Base-by-base conservation (phyloP, 169 alveolate species). In the Perkinsus chesapeaki region DNA sequence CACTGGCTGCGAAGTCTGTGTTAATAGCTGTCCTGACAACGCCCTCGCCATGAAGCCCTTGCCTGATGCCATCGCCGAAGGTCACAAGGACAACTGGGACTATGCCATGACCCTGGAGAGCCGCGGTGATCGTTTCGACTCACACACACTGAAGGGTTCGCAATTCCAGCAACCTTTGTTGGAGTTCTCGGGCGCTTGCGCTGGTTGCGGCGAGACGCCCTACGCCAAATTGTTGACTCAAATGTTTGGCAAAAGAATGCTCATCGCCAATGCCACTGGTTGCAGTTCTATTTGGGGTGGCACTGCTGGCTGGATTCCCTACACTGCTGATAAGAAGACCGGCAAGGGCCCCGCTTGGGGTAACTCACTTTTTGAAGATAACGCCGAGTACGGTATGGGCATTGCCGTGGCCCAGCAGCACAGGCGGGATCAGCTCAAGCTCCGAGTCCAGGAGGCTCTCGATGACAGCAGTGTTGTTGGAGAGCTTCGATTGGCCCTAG, bases 191-290 rank as follows among this genome's bases (percentile, higher is more conserved):
- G 97, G 96, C 16, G 97, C 97, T 43, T 96, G 97, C 73, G 96
- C 94, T 91, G 97, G 97, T n/a, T 96, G 97, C 60, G 97, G 97
- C 19, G 97, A 96, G 94, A 96, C 97, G 10, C 97, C 97, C 31
- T 96, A 96, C 73, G 95, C 95, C 39, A 96, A 96, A 94, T 93
- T 96, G 27, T 92, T 96, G 91, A 95, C 97, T 5, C 97, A 96
- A 93, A 92, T 96, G 93, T 94, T 92, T 48, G 95, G 96, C 39
- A 93, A 95, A 92, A 94, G 97, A 92, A 94, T 95, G 94, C 95
- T 96, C n/a, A 94, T 96, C 16, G 97, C 97, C 39, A 96, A 96
- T 73, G 96, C 97, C 91, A 94, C 97, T 39, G 97, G 97, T 60
- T 96, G 97, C 95, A 92, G 95, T 39, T 94, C 96, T 39, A 95